Evolutionary conservation across 805 yeast genomes (phyloP).

Genomic region (Candida patagonica): DNA sequence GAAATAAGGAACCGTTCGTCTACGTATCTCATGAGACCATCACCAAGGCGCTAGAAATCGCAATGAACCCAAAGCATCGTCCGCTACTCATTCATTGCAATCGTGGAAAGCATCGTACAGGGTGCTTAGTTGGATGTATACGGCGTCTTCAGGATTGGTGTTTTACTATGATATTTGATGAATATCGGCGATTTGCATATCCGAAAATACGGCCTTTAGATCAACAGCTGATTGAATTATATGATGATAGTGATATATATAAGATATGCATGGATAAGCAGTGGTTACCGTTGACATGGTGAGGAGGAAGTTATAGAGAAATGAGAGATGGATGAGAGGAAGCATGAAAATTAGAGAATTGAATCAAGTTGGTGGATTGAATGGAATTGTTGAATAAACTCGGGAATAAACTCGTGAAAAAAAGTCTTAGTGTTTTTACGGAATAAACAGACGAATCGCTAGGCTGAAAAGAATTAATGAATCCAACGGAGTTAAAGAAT

Average conservation of each 20-base stretch:
- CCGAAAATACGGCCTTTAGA: slow-evolving; percentile 95
- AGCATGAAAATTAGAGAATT: too few relatives aligned
- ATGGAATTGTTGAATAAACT: too few relatives aligned
- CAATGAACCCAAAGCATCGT: slow-evolving; percentile 76
- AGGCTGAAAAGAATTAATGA: too few relatives aligned
- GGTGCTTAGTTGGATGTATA: slow-evolving; percentile 90
- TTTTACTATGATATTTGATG: slow-evolving; percentile 87
- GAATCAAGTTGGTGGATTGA: too few relatives aligned
- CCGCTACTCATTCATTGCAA: slow-evolving; percentile 93
- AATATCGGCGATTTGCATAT: slow-evolving; percentile 85
- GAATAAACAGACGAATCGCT: too few relatives aligned
- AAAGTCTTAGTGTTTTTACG: too few relatives aligned
- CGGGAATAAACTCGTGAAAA: too few relatives aligned
- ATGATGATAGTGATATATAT: slow-evolving; percentile 56
- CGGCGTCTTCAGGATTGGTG: slow-evolving; percentile 89
- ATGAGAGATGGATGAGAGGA: neutral
- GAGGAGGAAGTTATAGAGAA: neutral
- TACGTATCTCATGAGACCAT: slow-evolving; percentile 50
- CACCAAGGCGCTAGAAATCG: slow-evolving; percentile 72
- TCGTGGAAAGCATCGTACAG: slow-evolving; percentile 94
- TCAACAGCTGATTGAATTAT: slow-evolving; percentile 90
- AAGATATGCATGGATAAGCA: slow-evolving; percentile 41
- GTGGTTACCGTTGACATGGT: slow-evolving; percentile 67
- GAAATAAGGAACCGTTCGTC: slow-evolving; percentile 92
- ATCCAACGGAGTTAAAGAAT: too few relatives aligned